Conservation (phyloP, 345 rosid genomes). For the Citropsis articulata region DNA sequence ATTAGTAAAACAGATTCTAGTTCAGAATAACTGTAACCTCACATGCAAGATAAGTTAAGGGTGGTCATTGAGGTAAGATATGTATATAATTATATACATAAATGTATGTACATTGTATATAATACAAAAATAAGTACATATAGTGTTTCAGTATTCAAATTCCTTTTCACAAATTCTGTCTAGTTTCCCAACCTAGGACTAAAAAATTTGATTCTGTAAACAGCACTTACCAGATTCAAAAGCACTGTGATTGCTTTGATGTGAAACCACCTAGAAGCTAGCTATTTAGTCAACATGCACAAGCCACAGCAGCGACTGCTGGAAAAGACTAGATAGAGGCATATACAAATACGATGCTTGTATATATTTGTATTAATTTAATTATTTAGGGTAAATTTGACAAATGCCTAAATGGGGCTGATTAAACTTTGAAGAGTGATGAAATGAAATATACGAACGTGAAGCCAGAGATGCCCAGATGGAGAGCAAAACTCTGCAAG, state of each 20-base stretch:
- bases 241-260: neutral
- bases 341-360: neutral
- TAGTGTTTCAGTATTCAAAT: neutral
- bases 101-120: neutral
- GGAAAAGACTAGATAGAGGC: neutral
- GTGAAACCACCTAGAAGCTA: neutral
- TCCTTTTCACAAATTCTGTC: neutral
- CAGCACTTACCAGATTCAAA: neutral
- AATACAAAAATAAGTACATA: neutral
- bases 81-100: no score
- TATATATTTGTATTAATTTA: neutral
- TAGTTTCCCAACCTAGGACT: neutral
- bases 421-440: neutral
- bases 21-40: slow-evolving; percentile 1
- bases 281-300: neutral
- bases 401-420: neutral
- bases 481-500: slow-evolving; percentile 8
- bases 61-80: neutral
- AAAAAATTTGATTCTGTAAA: neutral
- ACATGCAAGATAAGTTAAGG: neutral
- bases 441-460: neutral
- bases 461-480: no score
- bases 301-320: neutral
- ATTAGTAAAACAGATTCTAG: neutral
- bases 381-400: neutral